Percentiles rank a stretch among this genome's conserved stretches.
phyloP scores from a whole-genome alignment of 164 flowering plant genomes.

The Sextonia rubra region DNA sequence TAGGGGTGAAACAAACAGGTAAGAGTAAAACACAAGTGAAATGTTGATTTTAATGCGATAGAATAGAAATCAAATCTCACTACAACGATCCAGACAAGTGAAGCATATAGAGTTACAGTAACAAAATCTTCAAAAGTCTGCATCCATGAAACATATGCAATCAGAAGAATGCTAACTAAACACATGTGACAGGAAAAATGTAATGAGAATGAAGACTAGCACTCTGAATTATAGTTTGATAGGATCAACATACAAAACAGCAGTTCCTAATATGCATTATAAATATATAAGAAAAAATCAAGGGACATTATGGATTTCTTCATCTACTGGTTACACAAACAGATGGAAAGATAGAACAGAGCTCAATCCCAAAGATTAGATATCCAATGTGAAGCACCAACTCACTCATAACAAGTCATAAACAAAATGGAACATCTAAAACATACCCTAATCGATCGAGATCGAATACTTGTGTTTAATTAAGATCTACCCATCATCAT shows the following conservation, averaged over 20 bases:
- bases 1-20: too few species aligned
- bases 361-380: too few species aligned
- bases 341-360: neutral
- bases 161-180: too few species aligned
- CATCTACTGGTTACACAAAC: neutral
- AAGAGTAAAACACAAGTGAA: too few species aligned
- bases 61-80: neutral
- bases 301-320: neutral
- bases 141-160: too few species aligned
- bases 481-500: neutral
- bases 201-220: too few species aligned
- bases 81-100: neutral
- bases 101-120: neutral
- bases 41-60: neutral
- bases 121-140: too few species aligned
- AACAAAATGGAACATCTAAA: neutral
- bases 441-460: too few species aligned
- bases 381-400: neutral
- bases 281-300: neutral
- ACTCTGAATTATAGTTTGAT: too few species aligned
- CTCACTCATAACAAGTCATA: too few species aligned
- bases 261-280: neutral
- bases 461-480: neutral
- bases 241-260: too few species aligned
- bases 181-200: too few species aligned